phyloP scores from a whole-genome alignment of 441 rosid genomes.

The Pelargonium exstipulatum region DNA sequence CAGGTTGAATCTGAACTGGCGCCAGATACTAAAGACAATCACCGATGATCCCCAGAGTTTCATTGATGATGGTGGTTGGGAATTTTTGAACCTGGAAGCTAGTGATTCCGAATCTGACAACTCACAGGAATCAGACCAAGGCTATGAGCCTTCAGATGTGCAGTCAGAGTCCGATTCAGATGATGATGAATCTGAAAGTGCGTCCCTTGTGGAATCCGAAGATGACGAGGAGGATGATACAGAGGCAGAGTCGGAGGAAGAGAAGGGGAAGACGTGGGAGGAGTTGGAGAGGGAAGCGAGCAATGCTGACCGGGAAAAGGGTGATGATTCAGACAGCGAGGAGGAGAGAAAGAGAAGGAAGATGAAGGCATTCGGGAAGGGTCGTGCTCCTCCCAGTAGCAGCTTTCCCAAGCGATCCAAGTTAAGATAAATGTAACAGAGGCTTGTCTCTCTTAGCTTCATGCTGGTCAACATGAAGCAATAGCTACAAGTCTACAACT shows the following conservation, averaged over 20 bases:
- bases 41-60: slow-evolving; percentile 33
- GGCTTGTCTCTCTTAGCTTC: no score
- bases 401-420: slow-evolving; percentile 46
- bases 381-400: slow-evolving; percentile 30
- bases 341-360: slow-evolving; percentile 32
- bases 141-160: slow-evolving; percentile 32
- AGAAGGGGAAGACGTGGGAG: slow-evolving; percentile 25
- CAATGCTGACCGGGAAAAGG: slow-evolving; percentile 23
- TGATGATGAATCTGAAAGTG: slow-evolving; percentile 25
- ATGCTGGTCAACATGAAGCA: no score
- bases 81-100: slow-evolving; percentile 31
- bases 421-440: slow-evolving; percentile 26
- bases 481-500: no score
- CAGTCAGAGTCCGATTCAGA: slow-evolving; percentile 27
- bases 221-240: slow-evolving; percentile 35
- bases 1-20: slow-evolving; percentile 34
- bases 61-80: slow-evolving; percentile 35
- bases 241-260: slow-evolving; percentile 34
- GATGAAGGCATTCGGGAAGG: slow-evolving; percentile 30
- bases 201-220: slow-evolving; percentile 31
- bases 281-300: slow-evolving; percentile 26
- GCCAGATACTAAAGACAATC: slow-evolving; percentile 33
- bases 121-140: slow-evolving; percentile 34
- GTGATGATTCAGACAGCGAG: slow-evolving; percentile 27
- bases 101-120: slow-evolving; percentile 32